Evolutionary conservation across 805 yeast genomes (phyloP).

Genomic region (Pichia cephalocereana): DNA sequence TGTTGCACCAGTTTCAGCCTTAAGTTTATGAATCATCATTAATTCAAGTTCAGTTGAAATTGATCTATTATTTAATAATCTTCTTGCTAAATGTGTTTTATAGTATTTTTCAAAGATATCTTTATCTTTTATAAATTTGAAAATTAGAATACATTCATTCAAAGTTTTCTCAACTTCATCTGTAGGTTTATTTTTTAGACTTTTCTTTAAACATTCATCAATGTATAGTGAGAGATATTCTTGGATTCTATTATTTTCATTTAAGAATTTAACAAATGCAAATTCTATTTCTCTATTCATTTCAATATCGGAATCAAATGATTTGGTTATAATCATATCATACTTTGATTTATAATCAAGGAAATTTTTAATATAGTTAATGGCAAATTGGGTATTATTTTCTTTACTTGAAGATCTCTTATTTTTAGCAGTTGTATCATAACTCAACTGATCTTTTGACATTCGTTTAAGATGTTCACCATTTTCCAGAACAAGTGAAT

Average conservation of each 20-base stretch:
- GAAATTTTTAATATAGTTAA: constrained; percentile 57
- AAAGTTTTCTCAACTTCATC: constrained; percentile 39
- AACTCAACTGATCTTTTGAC: constrained; percentile 14
- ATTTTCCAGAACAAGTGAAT: constrained; percentile 34
- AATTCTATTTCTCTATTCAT: constrained; percentile 48
- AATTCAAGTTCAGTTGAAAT: constrained; percentile 57
- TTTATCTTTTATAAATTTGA: constrained; percentile 67
- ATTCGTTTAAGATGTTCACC: constrained; percentile 33
- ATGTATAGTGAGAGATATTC: constrained; percentile 50
- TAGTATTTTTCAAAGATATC: constrained; percentile 80
- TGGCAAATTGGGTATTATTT: constrained; percentile 44
- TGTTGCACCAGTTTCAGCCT: constrained; percentile 70
- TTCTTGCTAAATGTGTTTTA: constrained; percentile 77
- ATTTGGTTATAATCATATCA: constrained; percentile 34
- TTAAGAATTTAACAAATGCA: constrained; percentile 55
- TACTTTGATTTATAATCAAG: constrained; percentile 43
- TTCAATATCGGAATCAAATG: constrained; percentile 41
- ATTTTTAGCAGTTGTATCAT: constrained; percentile 10
- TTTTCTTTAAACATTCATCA: constrained; percentile 46
- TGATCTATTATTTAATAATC: constrained; percentile 46
- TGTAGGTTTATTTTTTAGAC: constrained; percentile 37
- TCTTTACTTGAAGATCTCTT: constrained; percentile 20
- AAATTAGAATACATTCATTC: constrained; percentile 48
- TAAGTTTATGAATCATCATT: constrained; percentile 52
- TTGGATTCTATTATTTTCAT: constrained; percentile 33